A percentile compares a stretch with the other conserved stretches of the same genome.
These are phyloP conservation scores for Abrus pulchellus DNA, from an alignment of 306 rosid genomes.

Conservation along the genomic window DNA sequence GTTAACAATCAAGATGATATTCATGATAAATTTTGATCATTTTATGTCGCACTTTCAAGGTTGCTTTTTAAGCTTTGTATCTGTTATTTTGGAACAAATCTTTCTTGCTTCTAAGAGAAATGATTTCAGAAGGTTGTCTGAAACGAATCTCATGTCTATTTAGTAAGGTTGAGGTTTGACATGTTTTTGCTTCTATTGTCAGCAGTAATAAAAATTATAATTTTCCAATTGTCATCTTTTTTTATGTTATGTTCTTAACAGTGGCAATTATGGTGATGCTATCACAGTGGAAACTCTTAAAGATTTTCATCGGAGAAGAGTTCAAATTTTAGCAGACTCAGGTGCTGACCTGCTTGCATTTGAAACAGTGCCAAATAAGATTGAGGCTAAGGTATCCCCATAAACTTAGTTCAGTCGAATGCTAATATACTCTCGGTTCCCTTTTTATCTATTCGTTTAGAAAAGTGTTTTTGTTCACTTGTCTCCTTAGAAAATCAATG, in stretches of 20 bases:
- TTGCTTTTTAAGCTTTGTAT: slow-evolving; percentile 8
- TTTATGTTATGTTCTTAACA: slow-evolving; percentile 42
- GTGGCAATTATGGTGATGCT: slow-evolving; percentile 66
- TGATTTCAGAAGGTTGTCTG: slow-evolving; percentile 2
- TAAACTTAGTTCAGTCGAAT: slow-evolving; percentile 34
- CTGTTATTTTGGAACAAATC: slow-evolving; percentile 16
- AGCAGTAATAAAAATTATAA: slow-evolving; percentile 26
- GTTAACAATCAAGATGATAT: slow-evolving; percentile 12
- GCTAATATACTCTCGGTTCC: slow-evolving; percentile 25
- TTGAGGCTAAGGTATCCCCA: slow-evolving; percentile 67
- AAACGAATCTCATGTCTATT: slow-evolving; percentile 21
- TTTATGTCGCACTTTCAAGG: neutral
- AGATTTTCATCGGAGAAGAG: slow-evolving; percentile 69
- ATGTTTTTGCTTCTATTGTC: slow-evolving; percentile 20
- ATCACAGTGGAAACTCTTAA: slow-evolving; percentile 53
- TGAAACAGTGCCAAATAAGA: slow-evolving; percentile 69
- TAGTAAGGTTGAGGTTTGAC: slow-evolving; percentile 21
- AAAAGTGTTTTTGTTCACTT: neutral
- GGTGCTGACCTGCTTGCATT: slow-evolving; percentile 68
- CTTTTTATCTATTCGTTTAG: slow-evolving; percentile 22
- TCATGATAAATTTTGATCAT: neutral
- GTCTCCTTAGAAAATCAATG: slow-evolving; percentile 15
- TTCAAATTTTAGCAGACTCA: slow-evolving; percentile 66
- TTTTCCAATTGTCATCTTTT: slow-evolving; percentile 3
- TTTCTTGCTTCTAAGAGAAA: neutral